phyloP scores from a whole-genome alignment of 2,329 filamentous ascomycete genomes.

The Monosporascus sp. region DNA sequence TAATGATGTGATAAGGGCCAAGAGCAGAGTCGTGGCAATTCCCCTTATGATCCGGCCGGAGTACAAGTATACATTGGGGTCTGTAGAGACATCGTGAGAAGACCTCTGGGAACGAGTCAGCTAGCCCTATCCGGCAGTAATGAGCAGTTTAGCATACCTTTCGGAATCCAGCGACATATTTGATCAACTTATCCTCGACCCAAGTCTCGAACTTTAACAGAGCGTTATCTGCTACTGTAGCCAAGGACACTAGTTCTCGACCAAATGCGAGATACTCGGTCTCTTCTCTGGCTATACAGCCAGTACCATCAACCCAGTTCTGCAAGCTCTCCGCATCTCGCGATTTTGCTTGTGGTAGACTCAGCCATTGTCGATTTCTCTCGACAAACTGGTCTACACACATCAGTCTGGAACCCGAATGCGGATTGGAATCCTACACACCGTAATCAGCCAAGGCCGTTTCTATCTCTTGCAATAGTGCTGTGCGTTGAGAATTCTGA shows the following conservation, averaged over 20 bases:
- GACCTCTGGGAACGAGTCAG: background rate
- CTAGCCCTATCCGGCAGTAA: too few species aligned
- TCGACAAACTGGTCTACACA: background rate
- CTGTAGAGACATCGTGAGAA: background rate
- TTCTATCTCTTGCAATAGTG: background rate
- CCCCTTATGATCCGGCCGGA: background rate
- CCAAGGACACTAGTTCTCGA: background rate
- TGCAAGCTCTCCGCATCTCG: background rate
- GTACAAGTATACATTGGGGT: background rate
- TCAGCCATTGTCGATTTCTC: background rate
- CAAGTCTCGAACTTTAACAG: background rate
- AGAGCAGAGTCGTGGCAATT: background rate
- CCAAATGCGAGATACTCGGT: background rate
- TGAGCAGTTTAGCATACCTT: background rate
- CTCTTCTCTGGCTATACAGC: background rate
- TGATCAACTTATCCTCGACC: background rate
- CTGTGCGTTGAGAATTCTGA: background rate
- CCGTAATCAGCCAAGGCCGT: background rate
- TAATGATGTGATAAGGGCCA: background rate
- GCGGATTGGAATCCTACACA: background rate
- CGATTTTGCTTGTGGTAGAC: background rate
- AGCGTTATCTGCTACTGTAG: background rate
- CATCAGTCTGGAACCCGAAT: background rate
- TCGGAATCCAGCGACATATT: background rate
- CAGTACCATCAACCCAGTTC: background rate